These are phyloP conservation scores for Colletotrichum sansevieriae DNA, from an alignment of 2,329 filamentous ascomycete species.

Conservation along the genomic window DNA sequence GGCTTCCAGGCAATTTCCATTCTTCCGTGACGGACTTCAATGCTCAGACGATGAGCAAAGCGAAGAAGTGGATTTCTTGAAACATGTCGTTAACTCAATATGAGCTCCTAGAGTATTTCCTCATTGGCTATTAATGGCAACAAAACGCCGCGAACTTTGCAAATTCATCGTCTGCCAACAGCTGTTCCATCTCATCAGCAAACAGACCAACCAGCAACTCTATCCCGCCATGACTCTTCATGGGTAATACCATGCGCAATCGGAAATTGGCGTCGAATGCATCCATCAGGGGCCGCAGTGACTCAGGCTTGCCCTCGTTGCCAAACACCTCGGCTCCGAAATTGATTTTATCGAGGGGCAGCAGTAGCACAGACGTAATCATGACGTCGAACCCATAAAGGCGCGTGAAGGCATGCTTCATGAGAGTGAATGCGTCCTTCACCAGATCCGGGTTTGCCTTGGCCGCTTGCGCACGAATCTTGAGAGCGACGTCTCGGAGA, in stretches of 20 bases:
- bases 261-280: constrained; percentile 45
- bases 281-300: constrained; percentile 48
- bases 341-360: constrained; percentile 46
- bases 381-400: constrained; percentile 47
- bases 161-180: constrained; percentile 47
- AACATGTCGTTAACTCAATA: background rate
- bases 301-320: constrained; percentile 46
- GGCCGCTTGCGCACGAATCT: constrained; percentile 45
- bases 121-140: constrained; percentile 10
- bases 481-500: constrained; percentile 44
- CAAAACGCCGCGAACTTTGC: constrained; percentile 43
- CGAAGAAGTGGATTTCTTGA: too few species aligned
- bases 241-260: constrained; percentile 47
- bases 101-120: background rate
- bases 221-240: constrained; percentile 47
- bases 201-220: constrained; percentile 48
- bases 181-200: constrained; percentile 48
- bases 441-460: constrained; percentile 46
- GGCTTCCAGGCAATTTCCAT: background rate
- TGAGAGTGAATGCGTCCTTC: constrained; percentile 48
- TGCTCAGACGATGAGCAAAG: constrained; percentile 4
- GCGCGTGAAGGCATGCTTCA: constrained; percentile 46
- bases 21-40: background rate
- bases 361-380: constrained; percentile 50
- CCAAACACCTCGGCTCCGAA: constrained; percentile 48